Conservation (phyloP, 805 yeast genomes). For the Myxozyma vanderwaltii region DNA sequence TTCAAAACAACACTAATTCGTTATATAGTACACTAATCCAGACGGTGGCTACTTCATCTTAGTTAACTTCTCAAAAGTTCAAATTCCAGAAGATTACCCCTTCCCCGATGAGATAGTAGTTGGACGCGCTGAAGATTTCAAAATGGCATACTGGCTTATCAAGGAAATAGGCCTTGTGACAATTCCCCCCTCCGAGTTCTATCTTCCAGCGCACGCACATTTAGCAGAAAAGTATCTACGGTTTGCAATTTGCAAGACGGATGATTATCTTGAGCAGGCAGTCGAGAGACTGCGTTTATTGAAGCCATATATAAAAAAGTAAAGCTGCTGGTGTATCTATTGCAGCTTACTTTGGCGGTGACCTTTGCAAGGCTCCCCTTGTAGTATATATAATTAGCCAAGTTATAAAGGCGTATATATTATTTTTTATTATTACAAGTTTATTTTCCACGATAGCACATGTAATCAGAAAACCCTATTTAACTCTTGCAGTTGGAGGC, state of each 20-base stretch:
- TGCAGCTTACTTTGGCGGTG: not conserved
- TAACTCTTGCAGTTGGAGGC: not conserved
- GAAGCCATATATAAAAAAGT: conserved; percentile 56
- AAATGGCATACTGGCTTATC: conserved; percentile 88
- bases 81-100: conserved; percentile 70
- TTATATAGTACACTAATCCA: conserved; percentile 65
- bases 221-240: conserved; percentile 83
- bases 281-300: conserved; percentile 71
- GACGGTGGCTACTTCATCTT: conserved; percentile 93
- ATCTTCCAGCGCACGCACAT: conserved; percentile 66
- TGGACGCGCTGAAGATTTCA: conserved; percentile 77
- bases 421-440: not conserved
- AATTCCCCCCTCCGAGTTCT: conserved; percentile 96
- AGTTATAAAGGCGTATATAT: too few relatives aligned
- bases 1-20: not conserved
- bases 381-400: not conserved
- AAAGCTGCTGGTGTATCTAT: not conserved
- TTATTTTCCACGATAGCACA: not conserved
- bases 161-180: conserved; percentile 92
- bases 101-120: conserved; percentile 69
- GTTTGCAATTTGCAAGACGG: conserved; percentile 96
- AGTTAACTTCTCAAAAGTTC: conserved; percentile 81
- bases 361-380: not conserved
- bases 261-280: conserved; percentile 75
- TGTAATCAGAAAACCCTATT: not conserved